Conservation (phyloP, 805 yeast genomes). For the Spathaspora arborariae region DNA sequence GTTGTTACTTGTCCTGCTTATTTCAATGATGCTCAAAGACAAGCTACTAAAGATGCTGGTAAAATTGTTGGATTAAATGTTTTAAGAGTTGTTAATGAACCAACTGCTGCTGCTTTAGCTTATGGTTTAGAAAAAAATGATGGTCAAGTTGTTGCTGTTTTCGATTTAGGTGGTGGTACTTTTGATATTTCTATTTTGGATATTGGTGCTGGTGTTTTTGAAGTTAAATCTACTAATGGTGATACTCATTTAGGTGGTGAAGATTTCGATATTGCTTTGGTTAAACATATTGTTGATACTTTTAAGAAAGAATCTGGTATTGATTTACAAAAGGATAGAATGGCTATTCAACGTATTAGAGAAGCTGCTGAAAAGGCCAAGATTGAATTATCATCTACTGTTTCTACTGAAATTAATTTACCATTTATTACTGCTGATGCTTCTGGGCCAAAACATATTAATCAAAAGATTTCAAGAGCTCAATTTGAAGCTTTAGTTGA, state of each 20-base stretch:
- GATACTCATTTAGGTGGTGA: constrained; percentile 93
- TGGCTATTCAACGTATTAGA: constrained; percentile 82
- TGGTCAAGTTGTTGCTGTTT: constrained; percentile 86
- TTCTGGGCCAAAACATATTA: constrained; percentile 74
- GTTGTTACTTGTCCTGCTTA: constrained; percentile 90
- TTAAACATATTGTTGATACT: constrained; percentile 74
- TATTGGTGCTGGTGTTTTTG: constrained; percentile 96
- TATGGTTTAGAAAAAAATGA: constrained; percentile 85
- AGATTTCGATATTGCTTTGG: constrained; percentile 83
- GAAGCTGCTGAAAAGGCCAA: constrained; percentile 90
- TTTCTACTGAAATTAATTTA: constrained; percentile 69
- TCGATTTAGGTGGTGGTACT: constrained; percentile 98
- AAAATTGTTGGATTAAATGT: constrained; percentile 93
- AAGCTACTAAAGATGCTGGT: constrained; percentile 96
- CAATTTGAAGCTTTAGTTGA: constrained; percentile 67
- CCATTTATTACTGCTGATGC: constrained; percentile 89
- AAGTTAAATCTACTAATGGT: constrained; percentile 97
- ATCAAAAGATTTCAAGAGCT: constrained; percentile 62
- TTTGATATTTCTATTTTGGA: constrained; percentile 95
- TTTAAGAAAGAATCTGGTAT: constrained; percentile 74
- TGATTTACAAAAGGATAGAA: constrained; percentile 60
- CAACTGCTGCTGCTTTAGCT: constrained; percentile 92
- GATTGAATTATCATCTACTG: constrained; percentile 76
- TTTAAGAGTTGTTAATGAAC: constrained; percentile 85
- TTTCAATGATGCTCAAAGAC: constrained; percentile 89